phyloP scores from a whole-genome alignment of 495 filamentous ascomycete species.

The Bryoglossum gracile region DNA sequence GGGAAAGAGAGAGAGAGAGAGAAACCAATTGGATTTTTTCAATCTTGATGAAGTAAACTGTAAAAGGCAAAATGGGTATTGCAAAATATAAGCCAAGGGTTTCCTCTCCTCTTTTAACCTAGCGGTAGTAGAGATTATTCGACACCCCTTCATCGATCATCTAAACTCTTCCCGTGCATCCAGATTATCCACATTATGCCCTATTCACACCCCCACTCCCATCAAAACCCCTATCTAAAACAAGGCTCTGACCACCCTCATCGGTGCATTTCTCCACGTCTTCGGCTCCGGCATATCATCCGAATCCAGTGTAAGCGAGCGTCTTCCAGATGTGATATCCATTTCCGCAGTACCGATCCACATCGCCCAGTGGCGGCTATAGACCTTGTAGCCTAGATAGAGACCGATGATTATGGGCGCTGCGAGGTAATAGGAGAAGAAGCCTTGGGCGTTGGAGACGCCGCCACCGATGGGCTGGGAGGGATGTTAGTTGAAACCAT shows the following conservation, averaged over 20 bases:
- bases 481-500: not conserved
- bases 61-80: too few species aligned
- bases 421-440: slow-evolving; percentile 75
- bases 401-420: slow-evolving; percentile 70
- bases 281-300: slow-evolving; percentile 18
- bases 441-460: slow-evolving; percentile 45
- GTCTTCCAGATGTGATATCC: slow-evolving; percentile 19
- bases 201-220: too few species aligned
- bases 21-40: too few species aligned
- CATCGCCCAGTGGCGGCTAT: slow-evolving; percentile 46
- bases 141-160: too few species aligned
- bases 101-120: too few species aligned
- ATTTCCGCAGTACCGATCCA: slow-evolving; percentile 8
- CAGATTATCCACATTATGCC: too few species aligned
- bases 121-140: too few species aligned
- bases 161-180: too few species aligned
- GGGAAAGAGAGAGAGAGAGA: too few species aligned
- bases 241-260: slow-evolving; percentile 26
- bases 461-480: slow-evolving; percentile 51
- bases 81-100: too few species aligned
- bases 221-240: too few species aligned
- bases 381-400: slow-evolving; percentile 74
- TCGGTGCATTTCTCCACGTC: slow-evolving; percentile 31
- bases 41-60: too few species aligned
- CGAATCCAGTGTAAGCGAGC: slow-evolving; percentile 14